Percentiles rank a stretch among this genome's conserved stretches.
These are phyloP conservation scores for Phytophthora multivora DNA, from an alignment of 352 stramenopile species.

Conservation along the genomic window DNA sequence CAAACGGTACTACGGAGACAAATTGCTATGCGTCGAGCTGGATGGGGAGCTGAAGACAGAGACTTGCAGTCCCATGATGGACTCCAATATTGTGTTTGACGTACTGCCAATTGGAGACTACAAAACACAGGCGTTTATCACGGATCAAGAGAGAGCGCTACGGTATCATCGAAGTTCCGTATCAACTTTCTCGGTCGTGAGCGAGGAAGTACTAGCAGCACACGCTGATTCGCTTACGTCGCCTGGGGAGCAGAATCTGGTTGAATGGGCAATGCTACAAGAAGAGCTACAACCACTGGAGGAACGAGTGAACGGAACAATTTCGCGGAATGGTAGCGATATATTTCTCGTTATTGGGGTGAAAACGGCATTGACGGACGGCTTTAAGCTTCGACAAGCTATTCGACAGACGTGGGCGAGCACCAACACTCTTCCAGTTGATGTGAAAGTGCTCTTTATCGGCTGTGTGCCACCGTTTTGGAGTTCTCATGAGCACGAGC, in stretches of 20 bases:
- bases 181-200: conserved; percentile 14
- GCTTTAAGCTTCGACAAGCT: conserved; percentile 34
- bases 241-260: conserved; percentile 1
- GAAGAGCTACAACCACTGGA: neutral
- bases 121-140: conserved; percentile 11
- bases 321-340: neutral
- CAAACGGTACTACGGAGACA: conserved; percentile 6
- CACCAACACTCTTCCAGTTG: conserved; percentile 6
- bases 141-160: neutral
- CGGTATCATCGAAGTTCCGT: conserved; percentile 5
- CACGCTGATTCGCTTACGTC: neutral
- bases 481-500: neutral
- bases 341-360: conserved; percentile 48
- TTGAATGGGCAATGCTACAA: conserved; percentile 12
- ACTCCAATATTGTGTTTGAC: conserved; percentile 12
- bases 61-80: conserved; percentile 7
- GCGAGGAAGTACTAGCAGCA: conserved; percentile 1
- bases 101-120: conserved; percentile 14
- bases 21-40: conserved; percentile 27
- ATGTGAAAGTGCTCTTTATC: conserved; percentile 45
- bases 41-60: neutral
- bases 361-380: conserved; percentile 44
- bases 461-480: conserved; percentile 30
- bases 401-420: conserved; percentile 54
- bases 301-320: neutral